phyloP scores from a whole-genome alignment of 2,329 filamentous ascomycete genomes.

The Huntiella decipiens region DNA sequence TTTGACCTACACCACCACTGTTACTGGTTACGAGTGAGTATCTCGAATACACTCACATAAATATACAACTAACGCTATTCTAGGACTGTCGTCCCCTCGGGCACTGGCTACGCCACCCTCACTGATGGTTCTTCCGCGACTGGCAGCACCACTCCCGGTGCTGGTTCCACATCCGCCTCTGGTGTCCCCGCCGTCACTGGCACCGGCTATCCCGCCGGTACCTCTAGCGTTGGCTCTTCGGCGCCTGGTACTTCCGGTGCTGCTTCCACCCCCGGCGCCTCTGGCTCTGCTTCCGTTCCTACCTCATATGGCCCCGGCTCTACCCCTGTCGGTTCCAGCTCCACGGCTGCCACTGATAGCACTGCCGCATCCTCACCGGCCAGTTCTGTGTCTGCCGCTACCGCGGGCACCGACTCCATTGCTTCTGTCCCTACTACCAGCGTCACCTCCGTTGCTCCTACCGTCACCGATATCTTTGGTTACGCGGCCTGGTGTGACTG shows the following conservation, averaged over 20 bases:
- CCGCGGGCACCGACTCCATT: too few species aligned
- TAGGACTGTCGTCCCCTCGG: not conserved
- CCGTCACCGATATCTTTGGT: not conserved
- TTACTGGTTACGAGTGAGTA: constrained; percentile 6
- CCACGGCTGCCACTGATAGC: not conserved
- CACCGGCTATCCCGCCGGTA: not conserved
- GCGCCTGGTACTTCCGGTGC: not conserved
- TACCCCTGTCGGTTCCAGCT: not conserved
- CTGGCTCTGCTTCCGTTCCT: not conserved
- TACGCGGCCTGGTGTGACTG: constrained; percentile 9
- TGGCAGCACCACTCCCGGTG: not conserved
- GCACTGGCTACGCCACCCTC: not conserved
- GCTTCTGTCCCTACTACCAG: not conserved
- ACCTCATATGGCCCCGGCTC: not conserved
- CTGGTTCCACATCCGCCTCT: not conserved
- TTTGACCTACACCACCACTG: constrained; percentile 4
- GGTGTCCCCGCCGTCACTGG: not conserved
- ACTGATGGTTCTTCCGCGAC: not conserved
- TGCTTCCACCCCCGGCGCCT: not conserved
- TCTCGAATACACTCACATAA: not conserved
- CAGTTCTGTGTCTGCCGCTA: too few species aligned
- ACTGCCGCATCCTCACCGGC: too few species aligned
- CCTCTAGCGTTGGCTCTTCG: not conserved
- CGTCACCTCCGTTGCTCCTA: not conserved
- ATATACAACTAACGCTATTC: not conserved